Conservation (phyloP, 2,329 filamentous ascomycete species). For the Aspergillus sp. region DNA sequence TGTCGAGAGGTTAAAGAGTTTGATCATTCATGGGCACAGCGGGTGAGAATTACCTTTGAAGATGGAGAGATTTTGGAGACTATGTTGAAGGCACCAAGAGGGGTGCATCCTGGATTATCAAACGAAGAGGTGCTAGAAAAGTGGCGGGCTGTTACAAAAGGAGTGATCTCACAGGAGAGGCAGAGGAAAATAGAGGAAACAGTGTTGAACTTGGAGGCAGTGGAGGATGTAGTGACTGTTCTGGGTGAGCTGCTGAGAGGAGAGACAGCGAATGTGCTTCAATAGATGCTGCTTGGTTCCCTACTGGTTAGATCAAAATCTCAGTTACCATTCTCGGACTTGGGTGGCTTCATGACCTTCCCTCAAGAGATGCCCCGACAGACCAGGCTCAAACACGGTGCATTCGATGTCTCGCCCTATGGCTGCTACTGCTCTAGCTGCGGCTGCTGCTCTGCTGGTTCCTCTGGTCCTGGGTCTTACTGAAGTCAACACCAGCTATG, state of each 20-base stretch:
- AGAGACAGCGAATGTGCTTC: too few relatives aligned
- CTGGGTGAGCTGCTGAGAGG: not conserved
- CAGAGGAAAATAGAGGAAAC: not conserved
- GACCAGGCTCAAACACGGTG: too few relatives aligned
- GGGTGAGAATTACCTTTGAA: not conserved
- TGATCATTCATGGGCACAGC: not conserved
- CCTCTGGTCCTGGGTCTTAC: too few relatives aligned
- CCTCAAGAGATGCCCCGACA: too few relatives aligned
- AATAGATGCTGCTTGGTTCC: too few relatives aligned
- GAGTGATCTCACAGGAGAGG: not conserved
- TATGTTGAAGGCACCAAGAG: not conserved
- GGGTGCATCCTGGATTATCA: not conserved
- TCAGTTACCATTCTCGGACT: too few relatives aligned
- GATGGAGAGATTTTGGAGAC: not conserved
- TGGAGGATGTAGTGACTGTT: not conserved
- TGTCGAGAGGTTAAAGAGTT: not conserved
- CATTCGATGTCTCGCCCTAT: too few relatives aligned
- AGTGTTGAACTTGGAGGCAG: not conserved
- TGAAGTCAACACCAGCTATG: too few relatives aligned
- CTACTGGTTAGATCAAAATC: too few relatives aligned
- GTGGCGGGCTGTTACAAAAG: not conserved
- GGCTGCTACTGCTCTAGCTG: too few relatives aligned
- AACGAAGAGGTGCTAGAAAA: constrained; percentile 7
- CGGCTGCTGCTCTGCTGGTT: too few relatives aligned
- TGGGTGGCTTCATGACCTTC: too few relatives aligned